Evolutionary conservation across 352 stramenopile genomes (phyloP).

Genomic region (Phytophthora capsici): DNA sequence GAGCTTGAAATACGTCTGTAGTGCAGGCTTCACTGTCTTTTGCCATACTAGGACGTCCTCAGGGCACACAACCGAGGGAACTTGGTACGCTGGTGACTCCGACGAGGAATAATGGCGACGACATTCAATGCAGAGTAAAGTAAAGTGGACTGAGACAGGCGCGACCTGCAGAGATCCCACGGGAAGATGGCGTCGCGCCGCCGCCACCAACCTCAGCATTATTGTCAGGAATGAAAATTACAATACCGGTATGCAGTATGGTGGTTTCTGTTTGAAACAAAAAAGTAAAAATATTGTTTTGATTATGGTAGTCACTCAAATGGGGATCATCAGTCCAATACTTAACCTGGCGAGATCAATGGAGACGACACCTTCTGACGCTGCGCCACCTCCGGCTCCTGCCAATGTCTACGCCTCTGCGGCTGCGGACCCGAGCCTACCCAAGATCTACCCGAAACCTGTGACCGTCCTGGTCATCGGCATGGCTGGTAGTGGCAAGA

Average conservation of each 20-base stretch:
- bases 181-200: no score
- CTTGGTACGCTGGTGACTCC: no score
- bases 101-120: no score
- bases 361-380: constrained; percentile 20
- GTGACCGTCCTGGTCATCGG: constrained; percentile 92
- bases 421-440: constrained; percentile 36
- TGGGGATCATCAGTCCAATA: neutral
- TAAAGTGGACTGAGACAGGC: no score
- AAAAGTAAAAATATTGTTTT: no score
- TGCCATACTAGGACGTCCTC: neutral
- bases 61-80: no score
- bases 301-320: neutral
- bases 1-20: neutral
- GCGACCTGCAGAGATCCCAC: no score
- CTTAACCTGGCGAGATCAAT: constrained; percentile 28
- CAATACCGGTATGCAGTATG: no score
- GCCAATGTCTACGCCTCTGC: constrained; percentile 18
- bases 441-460: constrained; percentile 70
- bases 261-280: no score
- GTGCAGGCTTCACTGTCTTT: neutral
- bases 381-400: constrained; percentile 25
- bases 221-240: no score
- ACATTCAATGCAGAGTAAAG: no score
- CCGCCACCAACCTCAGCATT: no score
- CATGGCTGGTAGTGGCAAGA: constrained; percentile 98